Percentiles rank a stretch among this genome's conserved stretches.
These are phyloP conservation scores for Melaleuca quinquenervia DNA, from an alignment of 345 rosid genomes.

Conservation along the genomic window DNA sequence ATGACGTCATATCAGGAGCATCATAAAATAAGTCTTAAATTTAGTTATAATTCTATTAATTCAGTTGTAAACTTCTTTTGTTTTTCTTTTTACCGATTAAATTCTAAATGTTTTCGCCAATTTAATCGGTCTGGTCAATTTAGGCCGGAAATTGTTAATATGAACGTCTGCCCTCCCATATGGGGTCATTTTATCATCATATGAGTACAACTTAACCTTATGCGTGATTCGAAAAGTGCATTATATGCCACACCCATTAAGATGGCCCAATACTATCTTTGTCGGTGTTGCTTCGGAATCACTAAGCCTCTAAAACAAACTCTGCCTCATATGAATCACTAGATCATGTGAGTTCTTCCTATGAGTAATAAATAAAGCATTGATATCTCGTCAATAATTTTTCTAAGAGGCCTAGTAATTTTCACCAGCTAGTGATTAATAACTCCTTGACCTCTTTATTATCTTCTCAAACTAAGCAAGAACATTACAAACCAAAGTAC, in stretches of 20 bases:
- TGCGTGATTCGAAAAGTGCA: not conserved
- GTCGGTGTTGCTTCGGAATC: not conserved
- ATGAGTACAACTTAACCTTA: not conserved
- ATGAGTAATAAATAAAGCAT: not conserved
- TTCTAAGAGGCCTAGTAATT: not conserved
- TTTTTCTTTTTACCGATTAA: not conserved
- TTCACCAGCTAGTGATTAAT: not conserved
- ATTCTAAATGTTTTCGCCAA: rapidly evolving
- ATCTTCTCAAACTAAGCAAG: not conserved
- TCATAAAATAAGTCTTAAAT: too few relatives aligned
- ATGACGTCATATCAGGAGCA: too few relatives aligned
- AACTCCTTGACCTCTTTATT: not conserved
- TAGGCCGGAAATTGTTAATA: not conserved
- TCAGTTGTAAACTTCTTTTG: not conserved
- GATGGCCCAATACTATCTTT: not conserved
- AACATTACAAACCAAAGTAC: not conserved
- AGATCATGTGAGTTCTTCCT: not conserved
- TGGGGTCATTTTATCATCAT: not conserved
- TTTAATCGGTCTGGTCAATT: rapidly evolving
- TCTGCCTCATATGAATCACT: not conserved
- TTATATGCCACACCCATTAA: not conserved
- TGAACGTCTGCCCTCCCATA: too few relatives aligned
- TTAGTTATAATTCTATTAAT: not conserved
- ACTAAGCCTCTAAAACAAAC: not conserved
- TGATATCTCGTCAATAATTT: not conserved